Conservation (phyloP, 768 basidiomycete genomes). For the Filobasidium floriforme region DNA sequence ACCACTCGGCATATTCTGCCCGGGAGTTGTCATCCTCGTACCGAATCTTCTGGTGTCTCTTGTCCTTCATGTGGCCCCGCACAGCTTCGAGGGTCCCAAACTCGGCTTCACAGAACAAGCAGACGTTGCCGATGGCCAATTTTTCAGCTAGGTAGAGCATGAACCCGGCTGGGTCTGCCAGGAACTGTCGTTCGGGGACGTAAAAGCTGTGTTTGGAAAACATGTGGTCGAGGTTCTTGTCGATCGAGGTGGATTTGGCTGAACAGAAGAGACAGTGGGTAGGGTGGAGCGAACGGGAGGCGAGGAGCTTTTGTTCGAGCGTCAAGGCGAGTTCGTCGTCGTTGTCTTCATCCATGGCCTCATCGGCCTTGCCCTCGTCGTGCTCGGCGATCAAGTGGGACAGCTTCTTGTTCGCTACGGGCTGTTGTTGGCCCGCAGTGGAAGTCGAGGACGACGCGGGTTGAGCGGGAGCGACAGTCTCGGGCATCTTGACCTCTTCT, state of each 20-base stretch:
- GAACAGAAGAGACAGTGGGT: constrained; percentile 82
- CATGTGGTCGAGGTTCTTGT: constrained; percentile 80
- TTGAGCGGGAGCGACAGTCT: background rate
- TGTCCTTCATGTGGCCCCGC: constrained; percentile 91
- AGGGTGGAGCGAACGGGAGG: constrained; percentile 48
- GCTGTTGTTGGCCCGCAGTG: no score
- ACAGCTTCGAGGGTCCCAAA: constrained; percentile 80
- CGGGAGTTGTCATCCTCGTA: constrained; percentile 74
- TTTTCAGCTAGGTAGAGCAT: constrained; percentile 83
- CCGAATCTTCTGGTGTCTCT: constrained; percentile 85
- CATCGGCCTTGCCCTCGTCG: constrained; percentile 7
- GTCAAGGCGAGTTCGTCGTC: constrained; percentile 60
- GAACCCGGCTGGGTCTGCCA: constrained; percentile 74
- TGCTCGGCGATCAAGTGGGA: constrained; percentile 2
- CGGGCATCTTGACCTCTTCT: background rate
- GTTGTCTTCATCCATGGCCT: constrained; percentile 47
- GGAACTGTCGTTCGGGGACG: constrained; percentile 85
- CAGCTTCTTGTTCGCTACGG: background rate
- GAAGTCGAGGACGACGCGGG: background rate
- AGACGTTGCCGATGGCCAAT: constrained; percentile 83
- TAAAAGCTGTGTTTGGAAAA: constrained; percentile 81
- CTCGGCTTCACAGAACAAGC: constrained; percentile 78
- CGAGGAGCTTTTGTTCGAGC: constrained; percentile 51
- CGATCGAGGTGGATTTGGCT: constrained; percentile 50
- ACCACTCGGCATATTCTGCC: constrained; percentile 83